Evolutionary conservation across 1,284 basidiomycete species (phyloP), one percentile per base, ranked within the genome.

Genomic region (Vanrija sp.): DNA sequence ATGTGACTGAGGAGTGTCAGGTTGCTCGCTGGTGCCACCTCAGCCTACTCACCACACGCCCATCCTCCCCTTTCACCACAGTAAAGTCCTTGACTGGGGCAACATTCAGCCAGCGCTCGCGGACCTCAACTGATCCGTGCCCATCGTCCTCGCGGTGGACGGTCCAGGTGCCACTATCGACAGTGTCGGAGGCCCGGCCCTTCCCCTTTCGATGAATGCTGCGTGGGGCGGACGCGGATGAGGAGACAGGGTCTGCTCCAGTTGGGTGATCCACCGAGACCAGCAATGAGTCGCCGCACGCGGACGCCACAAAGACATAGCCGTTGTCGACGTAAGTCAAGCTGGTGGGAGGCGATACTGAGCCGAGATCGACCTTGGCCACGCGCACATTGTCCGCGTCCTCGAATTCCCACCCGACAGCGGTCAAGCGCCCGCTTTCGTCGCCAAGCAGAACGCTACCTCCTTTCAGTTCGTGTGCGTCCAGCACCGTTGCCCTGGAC

Each of bases 51-150:
- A 89, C 89, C 75, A 89, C 85, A 9, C 86, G 86, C 55, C 83
- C 87, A 0, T 83, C 82, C 49, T 91, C 89, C 4, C 82, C 79
- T 68, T 92, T 87, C 6, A 88, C 86, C 2, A 89, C 74, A 15
- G 83, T 81, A 28, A 92, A 89, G 71, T 98, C 95, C 60, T 87
- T 75, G 40, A 97, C 88, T 0, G 95, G 95, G 0, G 89, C 92
- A 49, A 98, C 81, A 66, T 93, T 94, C 65, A 84, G 83, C 75
- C 83, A 89, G 6, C 78, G 80, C 48, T 88, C 83, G 19, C 88
- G 63, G 9, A 87, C 80, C 16, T 82, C 78, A 3, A 90, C 47
- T 0, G 58, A 65, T 79, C 67, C 66, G 18, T 60, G 29, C 15
- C 50, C 52, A 7, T 54, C 57, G 18, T 62, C 59, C 6, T 60